Evolutionary conservation across 306 rosid species (phyloP).

Genomic region (Quercus suber): DNA sequence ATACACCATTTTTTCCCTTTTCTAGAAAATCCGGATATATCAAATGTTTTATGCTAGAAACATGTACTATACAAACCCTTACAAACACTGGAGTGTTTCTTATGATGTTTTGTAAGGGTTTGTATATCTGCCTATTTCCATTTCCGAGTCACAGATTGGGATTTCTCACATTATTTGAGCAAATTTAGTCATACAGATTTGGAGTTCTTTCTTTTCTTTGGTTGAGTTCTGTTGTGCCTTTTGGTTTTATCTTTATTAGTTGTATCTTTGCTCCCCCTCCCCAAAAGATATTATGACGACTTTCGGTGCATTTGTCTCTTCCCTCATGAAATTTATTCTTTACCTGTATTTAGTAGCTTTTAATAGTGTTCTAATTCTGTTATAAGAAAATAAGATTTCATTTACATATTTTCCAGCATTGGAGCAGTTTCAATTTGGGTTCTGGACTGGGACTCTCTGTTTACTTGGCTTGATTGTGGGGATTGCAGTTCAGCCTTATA

Average conservation of each 20-base stretch:
- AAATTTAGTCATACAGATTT: too few relatives aligned
- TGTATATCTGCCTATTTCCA: background rate
- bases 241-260: background rate
- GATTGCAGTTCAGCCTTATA: constrained; percentile 35
- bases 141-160: background rate
- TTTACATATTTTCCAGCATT: constrained; percentile 31
- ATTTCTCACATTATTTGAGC: background rate
- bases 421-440: constrained; percentile 43
- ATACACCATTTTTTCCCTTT: background rate
- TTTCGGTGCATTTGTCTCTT: background rate
- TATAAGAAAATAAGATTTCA: constrained; percentile 3
- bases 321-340: background rate
- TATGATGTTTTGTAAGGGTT: background rate
- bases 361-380: constrained; percentile 1
- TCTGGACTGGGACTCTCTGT: constrained; percentile 47
- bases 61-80: too few relatives aligned
- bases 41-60: background rate
- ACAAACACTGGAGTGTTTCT: background rate
- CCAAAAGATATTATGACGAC: too few relatives aligned
- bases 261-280: too few relatives aligned
- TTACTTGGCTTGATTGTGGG: constrained; percentile 39
- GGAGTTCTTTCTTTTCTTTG: background rate
- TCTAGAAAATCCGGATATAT: background rate
- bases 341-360: background rate
- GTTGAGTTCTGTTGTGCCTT: background rate